Base-by-base conservation (phyloP, 768 basidiomycete species). In the Lactifluus rugatus region DNA sequence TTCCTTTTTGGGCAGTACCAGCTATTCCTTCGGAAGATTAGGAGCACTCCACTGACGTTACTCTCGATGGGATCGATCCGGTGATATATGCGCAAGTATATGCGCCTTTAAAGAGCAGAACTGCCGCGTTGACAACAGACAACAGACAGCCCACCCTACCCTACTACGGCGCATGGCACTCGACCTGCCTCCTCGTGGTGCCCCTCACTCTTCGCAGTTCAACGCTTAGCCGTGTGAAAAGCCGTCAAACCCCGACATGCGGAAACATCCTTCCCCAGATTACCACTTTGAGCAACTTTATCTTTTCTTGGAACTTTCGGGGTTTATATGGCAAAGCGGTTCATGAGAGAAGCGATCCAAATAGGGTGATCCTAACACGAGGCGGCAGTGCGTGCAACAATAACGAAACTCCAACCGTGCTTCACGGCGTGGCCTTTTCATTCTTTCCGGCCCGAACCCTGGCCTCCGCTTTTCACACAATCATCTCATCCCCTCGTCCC, bases 311-410 rank as follows among this genome's bases (percentile, higher is more conserved):
- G 23, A 31, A 13, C 25, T 3, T 1, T 44, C 55, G 55, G 55
- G 28, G 41, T 32, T 56, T 54, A 48, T 47, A 54, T 28, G 57
- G 51, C 36, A 47, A 25, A 41, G 37, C 37, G 31, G 14, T 19
- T 37, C 28, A 25, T 37, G 52, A 8, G 26, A 48, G 54, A 56
- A 48, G 26, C 26, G 1, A 41, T 9, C 54, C 54, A 31, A 48
- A 56, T 32, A 48, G 39, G 28, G 54, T 19, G 26, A 28, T 8
- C 28, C 34, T 21, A 31, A 37, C 58, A 60, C 48, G 58, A 60
- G 58, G 58, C 48, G 21, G 4, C 36, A 31, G 25, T 42, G 9
- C 56, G 41, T 36, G 28, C 4, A 36, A n/a, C 39, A 54, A 46
- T 23, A 28, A 44, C 28, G 19, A 41, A 47, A 14, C 23, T 45